Conservation (phyloP, 257 asterid species). For the Perilla frutescens region DNA sequence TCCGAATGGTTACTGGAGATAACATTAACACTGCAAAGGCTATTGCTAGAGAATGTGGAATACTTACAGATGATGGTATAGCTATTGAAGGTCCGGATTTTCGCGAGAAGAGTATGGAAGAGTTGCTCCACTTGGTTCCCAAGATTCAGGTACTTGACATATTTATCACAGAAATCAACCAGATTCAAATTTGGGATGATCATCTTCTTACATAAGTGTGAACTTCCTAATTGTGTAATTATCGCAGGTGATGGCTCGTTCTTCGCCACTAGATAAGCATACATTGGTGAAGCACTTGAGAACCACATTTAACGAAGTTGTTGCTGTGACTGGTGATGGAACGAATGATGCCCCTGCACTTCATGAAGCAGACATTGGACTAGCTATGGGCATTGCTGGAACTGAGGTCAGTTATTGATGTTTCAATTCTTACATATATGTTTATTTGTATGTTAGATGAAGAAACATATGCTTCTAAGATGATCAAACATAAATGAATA, state of each 20-base stretch:
- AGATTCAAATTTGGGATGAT: no score
- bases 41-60: constrained; percentile 94
- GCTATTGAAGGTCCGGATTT: constrained; percentile 94
- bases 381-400: constrained; percentile 98
- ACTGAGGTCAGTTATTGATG: constrained; percentile 65
- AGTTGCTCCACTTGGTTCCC: constrained; percentile 72
- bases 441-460: no score
- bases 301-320: constrained; percentile 86
- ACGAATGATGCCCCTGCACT: constrained; percentile 99
- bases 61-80: constrained; percentile 83
- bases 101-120: constrained; percentile 78
- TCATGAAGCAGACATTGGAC: constrained; percentile 97
- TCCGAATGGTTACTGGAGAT: constrained; percentile 95
- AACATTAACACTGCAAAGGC: constrained; percentile 90
- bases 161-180: neutral
- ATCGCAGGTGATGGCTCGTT: constrained; percentile 92
- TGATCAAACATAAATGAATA: no score
- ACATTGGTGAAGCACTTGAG: constrained; percentile 84
- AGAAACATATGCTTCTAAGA: no score
- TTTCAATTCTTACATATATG: no score
- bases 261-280: constrained; percentile 94
- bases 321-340: constrained; percentile 98
- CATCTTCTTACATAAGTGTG: no score
- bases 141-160: constrained; percentile 70
- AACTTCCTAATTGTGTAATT: neutral